phyloP scores from a whole-genome alignment of 2,329 filamentous ascomycete genomes.

The Exophiala viscosa region DNA sequence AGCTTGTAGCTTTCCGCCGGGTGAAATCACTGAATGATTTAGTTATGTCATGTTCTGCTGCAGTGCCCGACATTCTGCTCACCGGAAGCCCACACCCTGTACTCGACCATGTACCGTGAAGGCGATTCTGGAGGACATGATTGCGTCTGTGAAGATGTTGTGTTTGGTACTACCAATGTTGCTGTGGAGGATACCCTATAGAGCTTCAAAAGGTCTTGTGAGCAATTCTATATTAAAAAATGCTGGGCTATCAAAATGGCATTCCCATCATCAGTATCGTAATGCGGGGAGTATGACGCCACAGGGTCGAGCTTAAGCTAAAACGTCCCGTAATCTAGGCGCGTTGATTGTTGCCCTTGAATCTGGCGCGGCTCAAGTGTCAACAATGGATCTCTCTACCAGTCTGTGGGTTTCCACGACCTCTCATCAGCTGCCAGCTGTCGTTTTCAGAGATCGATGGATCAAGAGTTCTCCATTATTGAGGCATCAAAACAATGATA shows the following conservation, averaged over 20 bases:
- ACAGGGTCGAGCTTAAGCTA: background rate
- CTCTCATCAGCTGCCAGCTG: too few relatives aligned
- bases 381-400: too few relatives aligned
- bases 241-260: too few relatives aligned
- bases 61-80: background rate
- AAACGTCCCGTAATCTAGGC: background rate
- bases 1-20: constrained; percentile 40
- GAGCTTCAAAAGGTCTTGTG: too few relatives aligned
- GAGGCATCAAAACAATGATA: too few relatives aligned
- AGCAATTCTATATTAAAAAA: too few relatives aligned
- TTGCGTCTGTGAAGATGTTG: background rate
- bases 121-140: constrained; percentile 26
- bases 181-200: too few relatives aligned
- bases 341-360: background rate
- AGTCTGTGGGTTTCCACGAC: too few relatives aligned
- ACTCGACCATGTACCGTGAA: constrained; percentile 27
- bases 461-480: too few relatives aligned
- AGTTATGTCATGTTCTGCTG: background rate
- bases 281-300: background rate
- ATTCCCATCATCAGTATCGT: too few relatives aligned
- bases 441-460: too few relatives aligned
- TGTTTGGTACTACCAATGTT: too few relatives aligned
- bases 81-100: constrained; percentile 30
- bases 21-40: constrained; percentile 38
- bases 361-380: background rate